Base-by-base conservation (phyloP, 257 asterid genomes). In the Ophiorrhiza pumila region DNA sequence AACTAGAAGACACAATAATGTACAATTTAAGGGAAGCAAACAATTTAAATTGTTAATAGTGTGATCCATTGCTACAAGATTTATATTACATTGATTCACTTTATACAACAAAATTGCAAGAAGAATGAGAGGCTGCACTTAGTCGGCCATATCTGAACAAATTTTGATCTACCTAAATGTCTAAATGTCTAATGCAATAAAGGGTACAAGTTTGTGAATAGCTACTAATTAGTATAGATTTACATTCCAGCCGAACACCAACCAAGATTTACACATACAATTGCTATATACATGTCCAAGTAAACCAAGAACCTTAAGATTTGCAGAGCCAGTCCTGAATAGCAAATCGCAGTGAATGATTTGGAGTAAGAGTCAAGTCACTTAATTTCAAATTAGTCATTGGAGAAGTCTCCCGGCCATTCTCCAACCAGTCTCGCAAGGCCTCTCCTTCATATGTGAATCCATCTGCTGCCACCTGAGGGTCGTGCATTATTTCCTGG, bases 401-500 rank as follows among this genome's bases (percentile, higher is more conserved):
- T 0, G 97, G 98, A 74, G 97, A 93, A 69, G 96, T 89, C 47
- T 85, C 91, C 5, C 76, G 90, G 45, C 96, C 91, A 46, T 79
- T 77, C 37, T 45, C 90, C 63, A 91, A 80, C 98, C 98, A 93
- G 39, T 80, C 94, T 10, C 82, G 87, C 72, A 93, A 60, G 42
- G 96, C 97, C 58, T 89, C 98, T 46, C 88, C 92, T 78, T 93
- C 98, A 17, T 93, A 93, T 15, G 97, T 87, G 88, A 89, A 91
- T 66, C 98, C 98, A 52, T 93, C 98, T 0, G 97, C 95, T 13
- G 96, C 97, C 60, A 91, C 90, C 79, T 86, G 96, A 65, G 98
- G 97, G 77, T 93, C 89, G 12, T 86, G 91, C 98, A 93, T 91
- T 76, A 91, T 81, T 79, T 93, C 98, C 98, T 93, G 96, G 66